Evolutionary conservation across 441 rosid genomes (phyloP), one percentile per base, ranked within the genome.

Genomic region (Pelargonium citronellum): DNA sequence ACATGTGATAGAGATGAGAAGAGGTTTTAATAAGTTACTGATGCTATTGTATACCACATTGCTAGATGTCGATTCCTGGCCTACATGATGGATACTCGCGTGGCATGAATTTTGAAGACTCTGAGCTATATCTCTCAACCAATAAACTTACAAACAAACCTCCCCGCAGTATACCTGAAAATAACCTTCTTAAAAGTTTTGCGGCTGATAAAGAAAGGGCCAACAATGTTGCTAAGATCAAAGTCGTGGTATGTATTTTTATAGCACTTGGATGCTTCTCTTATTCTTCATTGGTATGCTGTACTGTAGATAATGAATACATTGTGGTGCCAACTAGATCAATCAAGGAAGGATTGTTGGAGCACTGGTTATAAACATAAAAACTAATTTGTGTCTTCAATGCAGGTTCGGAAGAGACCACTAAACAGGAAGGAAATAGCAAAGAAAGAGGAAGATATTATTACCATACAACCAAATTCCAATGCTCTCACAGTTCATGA

Each of bases 331-430:
- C 4, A 47, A 11, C 55, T 47, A 47, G 55, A 47, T 47, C 55
- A 47, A 47, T n/a, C n/a, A 10, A 47, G 13, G 55, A 47, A 47
- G 12, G 15, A 47, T 47, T 7, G 15, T 13, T 47, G 55, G 30
- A 12, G 55, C 55, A 47, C 55, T 47, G 13, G 4, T 1, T 47
- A 47, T 47, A 47, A 47, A 47, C 13, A 24, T 24, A 24, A 24
- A 47, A 47, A 47, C 55, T 47, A 58, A 24, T 24, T 73, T 53
- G 64, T 82, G 27, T 71, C 79, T 74, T 62, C 27, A 73, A 63
- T 69, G 67, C 87, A 95, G 99, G 99, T 95, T 70, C 96, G 99
- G 60, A 95, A 95, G 85, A 81, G 99, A 79, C 97, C 97, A 64
- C 83, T 95, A 78, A 95, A 95, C 76, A 91, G 91, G 77, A 95